A percentile compares a stretch with the other conserved stretches of the same genome.
Conservation (phyloP, 1,284 basidiomycete genomes). For the Fomitopsis palustris region DNA sequence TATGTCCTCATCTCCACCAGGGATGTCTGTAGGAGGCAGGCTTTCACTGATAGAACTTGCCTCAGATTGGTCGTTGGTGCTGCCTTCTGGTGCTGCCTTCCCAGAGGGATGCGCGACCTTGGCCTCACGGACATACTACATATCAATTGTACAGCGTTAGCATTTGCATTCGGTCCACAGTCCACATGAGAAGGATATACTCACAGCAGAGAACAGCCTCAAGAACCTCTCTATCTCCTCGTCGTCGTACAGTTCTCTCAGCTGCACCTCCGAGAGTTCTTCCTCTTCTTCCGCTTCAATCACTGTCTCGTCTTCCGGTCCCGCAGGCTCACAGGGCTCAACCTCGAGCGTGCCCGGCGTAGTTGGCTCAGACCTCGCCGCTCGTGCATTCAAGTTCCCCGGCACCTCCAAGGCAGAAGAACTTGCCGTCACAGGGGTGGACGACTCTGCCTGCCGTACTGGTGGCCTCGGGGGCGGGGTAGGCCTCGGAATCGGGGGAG, state of each 20-base stretch:
- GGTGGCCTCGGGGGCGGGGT: not conserved
- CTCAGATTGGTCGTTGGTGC: not conserved
- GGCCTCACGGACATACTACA: constrained; percentile 60
- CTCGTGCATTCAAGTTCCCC: not conserved
- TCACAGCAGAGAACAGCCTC: constrained; percentile 52
- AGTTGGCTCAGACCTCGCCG: not conserved
- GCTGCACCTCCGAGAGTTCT: constrained; percentile 33
- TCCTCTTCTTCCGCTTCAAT: constrained; percentile 19
- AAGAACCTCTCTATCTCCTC: constrained; percentile 62
- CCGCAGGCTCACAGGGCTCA: not conserved
- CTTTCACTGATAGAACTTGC: not conserved
- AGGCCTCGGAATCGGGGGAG: not conserved
- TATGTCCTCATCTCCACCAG: constrained; percentile 2
- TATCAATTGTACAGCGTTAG: not conserved
- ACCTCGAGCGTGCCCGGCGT: not conserved
- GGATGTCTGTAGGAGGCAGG: not conserved
- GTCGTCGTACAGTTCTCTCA: constrained; percentile 55
- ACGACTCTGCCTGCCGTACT: not conserved
- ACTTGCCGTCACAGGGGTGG: not conserved
- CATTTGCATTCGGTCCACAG: too few species aligned
- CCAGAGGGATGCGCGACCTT: constrained; percentile 27
- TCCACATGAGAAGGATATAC: constrained; percentile 11
- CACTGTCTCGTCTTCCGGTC: constrained; percentile 16
- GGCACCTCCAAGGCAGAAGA: not conserved
- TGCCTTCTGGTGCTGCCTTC: not conserved